A percentile compares a stretch with the other conserved stretches of the same genome.
Conservation (phyloP, 352 stramenopile genomes). For the Aphanomyces cochlioides region DNA sequence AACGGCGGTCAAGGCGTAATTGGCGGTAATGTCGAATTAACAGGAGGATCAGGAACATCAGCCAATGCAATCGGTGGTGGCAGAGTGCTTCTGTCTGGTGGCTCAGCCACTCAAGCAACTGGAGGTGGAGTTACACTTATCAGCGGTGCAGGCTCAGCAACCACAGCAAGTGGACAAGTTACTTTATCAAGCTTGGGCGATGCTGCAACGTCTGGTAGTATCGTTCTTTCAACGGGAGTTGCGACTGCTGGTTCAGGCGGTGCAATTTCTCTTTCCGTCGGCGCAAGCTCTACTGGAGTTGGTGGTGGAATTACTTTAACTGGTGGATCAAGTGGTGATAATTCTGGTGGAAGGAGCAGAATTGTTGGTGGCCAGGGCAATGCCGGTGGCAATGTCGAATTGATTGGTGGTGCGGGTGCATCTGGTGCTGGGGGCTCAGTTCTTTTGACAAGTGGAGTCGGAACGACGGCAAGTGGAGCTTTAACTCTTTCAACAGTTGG, state of each 20-base stretch:
- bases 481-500: conserved; percentile 16
- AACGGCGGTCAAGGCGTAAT: conserved; percentile 21
- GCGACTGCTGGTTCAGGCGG: conserved; percentile 37
- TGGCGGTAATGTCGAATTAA: conserved; percentile 39
- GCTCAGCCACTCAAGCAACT: conserved; percentile 3
- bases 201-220: conserved; percentile 35
- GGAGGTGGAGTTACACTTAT: conserved; percentile 10
- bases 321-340: conserved; percentile 39
- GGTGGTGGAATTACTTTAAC: conserved; percentile 33
- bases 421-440: conserved; percentile 39
- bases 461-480: conserved; percentile 25
- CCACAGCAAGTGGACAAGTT: conserved; percentile 36
- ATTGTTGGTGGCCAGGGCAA: conserved; percentile 37
- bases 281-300: conserved; percentile 15
- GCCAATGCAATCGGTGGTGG: conserved; percentile 29
- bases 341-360: conserved; percentile 31
- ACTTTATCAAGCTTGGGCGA: conserved; percentile 34
- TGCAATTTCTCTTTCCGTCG: conserved; percentile 25
- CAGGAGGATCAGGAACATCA: conserved; percentile 39
- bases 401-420: conserved; percentile 41
- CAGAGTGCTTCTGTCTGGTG: conserved; percentile 22
- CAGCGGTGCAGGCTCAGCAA: conserved; percentile 23
- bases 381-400: conserved; percentile 33
- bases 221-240: conserved; percentile 38
- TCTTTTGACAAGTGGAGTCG: conserved; percentile 15